Evolutionary conservation across 805 yeast species (phyloP), one percentile per base, ranked within the genome.

Genomic region (Candida boleticola): DNA sequence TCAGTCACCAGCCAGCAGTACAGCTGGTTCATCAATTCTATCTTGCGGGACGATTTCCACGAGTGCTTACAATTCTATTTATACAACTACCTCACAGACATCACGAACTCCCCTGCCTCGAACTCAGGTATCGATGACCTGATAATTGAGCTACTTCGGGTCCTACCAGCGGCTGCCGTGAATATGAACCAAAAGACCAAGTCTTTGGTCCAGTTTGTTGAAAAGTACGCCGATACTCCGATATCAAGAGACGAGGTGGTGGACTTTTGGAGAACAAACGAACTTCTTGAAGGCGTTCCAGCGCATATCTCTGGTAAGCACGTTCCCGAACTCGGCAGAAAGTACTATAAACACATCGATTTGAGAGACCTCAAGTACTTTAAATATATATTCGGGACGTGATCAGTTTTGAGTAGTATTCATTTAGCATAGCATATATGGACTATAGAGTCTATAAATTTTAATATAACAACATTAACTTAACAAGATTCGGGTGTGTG

Each of bases 351-450:
- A 13, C 40, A 46, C 6, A 42, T 52, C 36, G 65, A 60, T 38
- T 36, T 42, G 6, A 46, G 69, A 30, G 70, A 66, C 47, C 44
- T 55, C 10, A 49, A 43, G 39, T 53, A 54, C 45, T 37, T 64
- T 13, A 46, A 40, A 30, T 48, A 48, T 44, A 39, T 53, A 29
- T 39, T 52, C 36, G 41, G 36, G n/a, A n/a, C 33, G 38, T n/a
- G n/a, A n/a, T n/a, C n/a, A n/a, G n/a, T n/a, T n/a, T n/a, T n/a
- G n/a, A n/a, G n/a, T n/a, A n/a, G n/a, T n/a, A n/a, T n/a, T n/a
- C n/a, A n/a, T n/a, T n/a, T n/a, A n/a, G n/a, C n/a, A n/a, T n/a
- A n/a, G n/a, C n/a, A n/a, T n/a, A n/a, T n/a, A n/a, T n/a, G n/a
- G n/a, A n/a, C n/a, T n/a, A n/a, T n/a, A n/a, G n/a, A n/a, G n/a